Evolutionary conservation across 331 rosid species (phyloP), one percentile per base, ranked within the genome.

Genomic region (Dryas integrifolia): DNA sequence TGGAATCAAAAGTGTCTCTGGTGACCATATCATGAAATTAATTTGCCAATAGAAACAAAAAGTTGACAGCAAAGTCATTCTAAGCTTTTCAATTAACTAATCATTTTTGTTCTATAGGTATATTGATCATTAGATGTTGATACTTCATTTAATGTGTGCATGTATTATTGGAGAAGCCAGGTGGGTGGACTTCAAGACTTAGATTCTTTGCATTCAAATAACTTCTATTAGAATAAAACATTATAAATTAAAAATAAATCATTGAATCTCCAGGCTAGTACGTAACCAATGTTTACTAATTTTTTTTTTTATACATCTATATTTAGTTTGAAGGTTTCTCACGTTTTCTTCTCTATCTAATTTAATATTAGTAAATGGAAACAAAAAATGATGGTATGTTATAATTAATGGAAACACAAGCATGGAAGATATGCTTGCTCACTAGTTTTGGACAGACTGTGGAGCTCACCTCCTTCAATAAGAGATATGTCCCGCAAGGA

Each of bases 401-500:
- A 15, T 38, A 47, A 40, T 26, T 12, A 15, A 59, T 59, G 16
- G 44, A 30, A 48, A 58, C 12, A 63, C 5, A 4, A 3, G n/a
- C 50, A 30, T 11, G 30, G 2, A 62, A 15, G 6, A 58, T 15
- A 26, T 72, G 6, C 26, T 16, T 39, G 43, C 46, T 41, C 14
- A 46, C 6, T 46, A 38, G 65, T 58, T 70, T 56, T 56, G 49
- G 60, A 69, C 9, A 12, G 18, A 55, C 24, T 40, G 51, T 2
- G 41, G 26, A 80, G 67, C 83, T 86, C 79, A 95, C 99, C 97
- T 49, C 77, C 84, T 66, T 83, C 88, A 72, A 48, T 74, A 58
- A 92, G 96, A 81, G 99, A 92, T 50, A 86, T 70, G 78, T 78
- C 82, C 79, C 83, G 85, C 89, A 95, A 80, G 72, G 97, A 88